Conservation (phyloP, 495 filamentous ascomycete species). For the Neurospora sp. region DNA sequence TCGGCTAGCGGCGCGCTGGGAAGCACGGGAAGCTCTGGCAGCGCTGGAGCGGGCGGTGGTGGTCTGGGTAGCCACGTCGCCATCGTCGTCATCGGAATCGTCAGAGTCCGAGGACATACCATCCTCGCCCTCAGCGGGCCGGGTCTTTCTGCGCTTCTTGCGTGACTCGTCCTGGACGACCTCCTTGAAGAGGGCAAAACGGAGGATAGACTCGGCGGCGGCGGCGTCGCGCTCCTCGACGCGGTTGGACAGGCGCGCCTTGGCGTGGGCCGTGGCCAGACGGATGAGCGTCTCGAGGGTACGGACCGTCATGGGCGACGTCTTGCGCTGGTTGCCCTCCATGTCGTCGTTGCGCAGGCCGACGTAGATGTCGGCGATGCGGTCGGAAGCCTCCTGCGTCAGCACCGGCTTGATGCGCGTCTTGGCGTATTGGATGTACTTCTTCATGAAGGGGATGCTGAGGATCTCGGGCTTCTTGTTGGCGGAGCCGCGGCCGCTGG, state of each 20-base stretch:
- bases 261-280: constrained; percentile 92
- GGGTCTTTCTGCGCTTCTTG: constrained; percentile 56
- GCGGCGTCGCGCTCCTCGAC: constrained; percentile 88
- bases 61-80: constrained; percentile 24
- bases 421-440: constrained; percentile 99
- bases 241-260: constrained; percentile 80
- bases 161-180: constrained; percentile 79
- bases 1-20: constrained; percentile 18
- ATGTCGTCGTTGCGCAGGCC: constrained; percentile 93
- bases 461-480: constrained; percentile 81
- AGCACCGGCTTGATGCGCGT: constrained; percentile 80
- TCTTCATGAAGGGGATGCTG: constrained; percentile 98
- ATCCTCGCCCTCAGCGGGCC: constrained; percentile 26
- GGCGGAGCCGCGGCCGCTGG: constrained; percentile 52
- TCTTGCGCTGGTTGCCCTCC: constrained; percentile 85
- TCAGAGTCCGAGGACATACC: constrained; percentile 14
- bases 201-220: constrained; percentile 79
- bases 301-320: constrained; percentile 91
- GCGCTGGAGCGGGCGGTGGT: constrained; percentile 14
- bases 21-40: constrained; percentile 10
- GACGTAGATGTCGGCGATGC: constrained; percentile 88
- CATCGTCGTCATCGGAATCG: constrained; percentile 28
- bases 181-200: constrained; percentile 98
- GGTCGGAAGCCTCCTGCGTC: constrained; percentile 86
- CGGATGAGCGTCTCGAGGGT: constrained; percentile 96